A percentile compares a stretch with the other conserved stretches of the same genome.
phyloP scores from a whole-genome alignment of 257 asterid species.

The Solanum pennellii region DNA sequence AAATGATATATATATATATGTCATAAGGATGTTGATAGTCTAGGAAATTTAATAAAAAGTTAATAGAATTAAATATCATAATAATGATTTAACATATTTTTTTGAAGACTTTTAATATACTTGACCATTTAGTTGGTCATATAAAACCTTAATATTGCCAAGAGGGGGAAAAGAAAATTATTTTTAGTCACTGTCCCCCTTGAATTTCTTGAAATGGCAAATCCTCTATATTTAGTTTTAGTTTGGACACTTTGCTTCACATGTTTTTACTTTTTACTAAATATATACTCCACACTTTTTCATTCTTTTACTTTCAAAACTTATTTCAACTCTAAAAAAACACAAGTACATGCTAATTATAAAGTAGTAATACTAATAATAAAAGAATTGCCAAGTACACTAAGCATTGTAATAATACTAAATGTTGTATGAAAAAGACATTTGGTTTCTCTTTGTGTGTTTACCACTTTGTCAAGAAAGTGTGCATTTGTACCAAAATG shows the following conservation, averaged over 20 bases:
- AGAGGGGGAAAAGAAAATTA: not conserved
- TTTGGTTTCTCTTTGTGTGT: not conserved
- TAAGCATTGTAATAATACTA: not conserved
- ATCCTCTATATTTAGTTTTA: not conserved
- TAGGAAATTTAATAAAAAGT: not conserved
- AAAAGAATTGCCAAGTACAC: not conserved
- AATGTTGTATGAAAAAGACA: not conserved
- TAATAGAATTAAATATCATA: not conserved
- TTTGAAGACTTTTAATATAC: not conserved
- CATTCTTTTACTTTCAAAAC: not conserved
- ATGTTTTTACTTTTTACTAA: not conserved
- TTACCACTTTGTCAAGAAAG: not conserved
- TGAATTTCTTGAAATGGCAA: not conserved
- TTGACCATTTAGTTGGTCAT: not conserved
- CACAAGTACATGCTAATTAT: not conserved
- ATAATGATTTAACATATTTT: not conserved
- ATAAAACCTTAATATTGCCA: not conserved
- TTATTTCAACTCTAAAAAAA: not conserved
- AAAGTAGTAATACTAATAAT: not conserved
- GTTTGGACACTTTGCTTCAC: not conserved
- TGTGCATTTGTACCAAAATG: not conserved
- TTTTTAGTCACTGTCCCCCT: not conserved
- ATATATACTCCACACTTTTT: not conserved
- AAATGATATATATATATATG: not conserved
- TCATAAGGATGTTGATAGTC: not conserved